phyloP scores from a whole-genome alignment of 225 moss, liverwort and hornwort genomes.

The Pseudoscleropodium purum region DNA sequence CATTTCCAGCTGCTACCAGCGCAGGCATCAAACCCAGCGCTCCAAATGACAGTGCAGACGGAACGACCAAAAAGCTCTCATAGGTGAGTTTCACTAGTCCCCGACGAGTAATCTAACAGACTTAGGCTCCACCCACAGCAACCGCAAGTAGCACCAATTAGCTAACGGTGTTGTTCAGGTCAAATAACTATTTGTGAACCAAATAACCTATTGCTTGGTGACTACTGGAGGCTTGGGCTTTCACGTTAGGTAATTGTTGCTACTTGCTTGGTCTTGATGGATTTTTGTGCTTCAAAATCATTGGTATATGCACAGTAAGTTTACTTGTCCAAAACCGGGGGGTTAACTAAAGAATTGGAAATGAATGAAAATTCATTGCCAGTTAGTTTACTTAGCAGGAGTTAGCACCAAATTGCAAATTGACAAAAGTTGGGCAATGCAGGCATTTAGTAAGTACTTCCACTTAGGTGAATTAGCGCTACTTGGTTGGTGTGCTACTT shows the following conservation, averaged over 20 bases:
- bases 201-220: neutral
- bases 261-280: neutral
- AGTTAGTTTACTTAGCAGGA: neutral
- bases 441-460: neutral
- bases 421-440: neutral
- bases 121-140: neutral
- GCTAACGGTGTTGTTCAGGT: neutral
- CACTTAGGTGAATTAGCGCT: neutral
- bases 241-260: neutral
- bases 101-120: neutral
- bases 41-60: neutral
- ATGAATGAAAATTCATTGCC: neutral
- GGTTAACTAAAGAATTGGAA: neutral
- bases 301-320: neutral
- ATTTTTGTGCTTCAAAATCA: neutral
- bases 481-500: neutral
- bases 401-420: neutral
- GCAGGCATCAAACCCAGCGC: neutral
- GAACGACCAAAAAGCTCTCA: neutral
- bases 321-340: neutral
- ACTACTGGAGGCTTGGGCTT: neutral
- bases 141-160: neutral
- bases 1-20: neutral
- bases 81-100: neutral
- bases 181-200: neutral